Conservation (phyloP, 805 yeast species). For the Ogataea corticis region DNA sequence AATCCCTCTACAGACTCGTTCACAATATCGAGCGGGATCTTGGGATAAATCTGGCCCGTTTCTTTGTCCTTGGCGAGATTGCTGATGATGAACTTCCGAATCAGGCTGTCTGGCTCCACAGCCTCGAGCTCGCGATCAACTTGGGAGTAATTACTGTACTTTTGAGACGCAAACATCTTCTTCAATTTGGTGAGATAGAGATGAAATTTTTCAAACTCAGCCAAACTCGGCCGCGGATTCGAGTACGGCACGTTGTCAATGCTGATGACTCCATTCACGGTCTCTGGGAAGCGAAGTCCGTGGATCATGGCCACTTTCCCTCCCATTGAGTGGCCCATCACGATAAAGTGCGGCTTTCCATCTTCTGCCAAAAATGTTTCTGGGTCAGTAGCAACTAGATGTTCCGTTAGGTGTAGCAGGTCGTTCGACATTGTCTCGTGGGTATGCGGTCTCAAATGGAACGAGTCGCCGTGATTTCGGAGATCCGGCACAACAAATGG, state of each 20-base stretch:
- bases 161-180: slow-evolving; percentile 5
- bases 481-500: slow-evolving; percentile 70
- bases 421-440: slow-evolving; percentile 80
- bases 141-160: slow-evolving; percentile 34
- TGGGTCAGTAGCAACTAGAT: slow-evolving; percentile 14
- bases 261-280: slow-evolving; percentile 62
- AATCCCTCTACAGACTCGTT: slow-evolving; percentile 62
- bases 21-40: slow-evolving; percentile 68
- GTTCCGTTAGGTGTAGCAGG: slow-evolving; percentile 54
- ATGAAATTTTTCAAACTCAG: slow-evolving; percentile 34
- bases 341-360: slow-evolving; percentile 26
- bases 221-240: slow-evolving; percentile 43
- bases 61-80: slow-evolving; percentile 51
- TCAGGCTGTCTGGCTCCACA: slow-evolving; percentile 57
- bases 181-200: slow-evolving; percentile 22
- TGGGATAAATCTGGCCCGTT: slow-evolving; percentile 21
- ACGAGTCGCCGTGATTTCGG: slow-evolving; percentile 89
- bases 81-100: slow-evolving; percentile 73
- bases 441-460: slow-evolving; percentile 67
- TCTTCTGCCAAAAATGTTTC: slow-evolving; percentile 42
- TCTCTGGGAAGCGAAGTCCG: slow-evolving; percentile 63
- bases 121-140: slow-evolving; percentile 60
- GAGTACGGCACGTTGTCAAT: slow-evolving; percentile 76
- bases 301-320: slow-evolving; percentile 91
- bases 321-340: slow-evolving; percentile 85